Conservation (phyloP, 1,284 basidiomycete genomes). For the Ustilago curta region DNA sequence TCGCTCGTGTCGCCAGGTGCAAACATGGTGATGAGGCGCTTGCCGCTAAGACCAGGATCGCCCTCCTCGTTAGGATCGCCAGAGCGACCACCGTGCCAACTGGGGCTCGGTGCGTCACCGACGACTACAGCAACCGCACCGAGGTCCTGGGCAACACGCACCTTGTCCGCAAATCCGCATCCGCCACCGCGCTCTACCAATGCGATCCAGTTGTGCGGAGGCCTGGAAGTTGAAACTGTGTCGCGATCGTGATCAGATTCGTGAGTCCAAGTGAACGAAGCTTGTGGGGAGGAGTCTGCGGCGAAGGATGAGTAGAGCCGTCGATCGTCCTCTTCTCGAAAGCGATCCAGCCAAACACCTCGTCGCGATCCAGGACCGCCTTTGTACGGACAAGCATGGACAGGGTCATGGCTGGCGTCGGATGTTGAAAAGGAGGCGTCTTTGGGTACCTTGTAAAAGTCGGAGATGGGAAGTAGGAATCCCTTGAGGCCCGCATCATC, state of each 20-base stretch:
- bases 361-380: constrained; percentile 50
- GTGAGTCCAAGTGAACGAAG: constrained; percentile 28
- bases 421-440: constrained; percentile 20
- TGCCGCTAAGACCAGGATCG: constrained; percentile 52
- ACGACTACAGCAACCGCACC: constrained; percentile 67
- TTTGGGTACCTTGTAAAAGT: constrained; percentile 54
- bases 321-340: constrained; percentile 46
- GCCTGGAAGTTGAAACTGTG: constrained; percentile 18
- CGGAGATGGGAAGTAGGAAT: constrained; percentile 56
- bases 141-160: constrained; percentile 62
- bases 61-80: constrained; percentile 55
- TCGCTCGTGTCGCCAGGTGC: constrained; percentile 64
- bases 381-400: constrained; percentile 55
- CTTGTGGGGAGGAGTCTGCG: constrained; percentile 17
- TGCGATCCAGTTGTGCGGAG: constrained; percentile 66
- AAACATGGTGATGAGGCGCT: constrained; percentile 66
- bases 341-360: constrained; percentile 15
- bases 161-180: constrained; percentile 65
- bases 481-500: constrained; percentile 58
- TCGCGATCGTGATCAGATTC: constrained; percentile 5
- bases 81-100: constrained; percentile 42
- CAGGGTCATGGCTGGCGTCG: constrained; percentile 21
- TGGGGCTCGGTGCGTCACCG: constrained; percentile 57
- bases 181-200: constrained; percentile 63
- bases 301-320: constrained; percentile 33